Evolutionary conservation across 257 asterid genomes (phyloP).

Genomic region (Ilex aquifolium): DNA sequence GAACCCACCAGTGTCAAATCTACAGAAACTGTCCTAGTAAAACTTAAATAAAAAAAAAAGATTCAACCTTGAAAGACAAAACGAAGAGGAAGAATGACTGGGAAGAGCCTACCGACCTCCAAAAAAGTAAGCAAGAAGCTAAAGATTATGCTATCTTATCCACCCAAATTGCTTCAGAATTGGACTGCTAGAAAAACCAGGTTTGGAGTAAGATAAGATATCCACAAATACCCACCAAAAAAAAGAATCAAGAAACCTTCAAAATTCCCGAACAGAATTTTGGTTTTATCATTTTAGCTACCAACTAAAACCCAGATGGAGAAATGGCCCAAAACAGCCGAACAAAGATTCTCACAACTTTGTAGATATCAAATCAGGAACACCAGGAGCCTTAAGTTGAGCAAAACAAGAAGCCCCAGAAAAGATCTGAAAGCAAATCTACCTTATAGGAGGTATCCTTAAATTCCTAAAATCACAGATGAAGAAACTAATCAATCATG

Average conservation of each 20-base stretch:
- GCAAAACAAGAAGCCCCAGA: constrained; percentile 8
- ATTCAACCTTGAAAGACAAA: constrained; percentile 19
- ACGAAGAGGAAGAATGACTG: constrained; percentile 2
- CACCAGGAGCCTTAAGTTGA: constrained; percentile 2
- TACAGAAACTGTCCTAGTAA: constrained; percentile 8
- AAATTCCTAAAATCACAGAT: constrained; percentile 14
- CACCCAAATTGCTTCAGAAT: constrained; percentile 31
- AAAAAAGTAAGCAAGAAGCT: constrained; percentile 14
- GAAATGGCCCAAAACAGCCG: constrained; percentile 37
- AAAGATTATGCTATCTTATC: constrained; percentile 41
- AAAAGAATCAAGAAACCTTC: constrained; percentile 23
- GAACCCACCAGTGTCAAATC: constrained; percentile 19
- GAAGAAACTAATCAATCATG: constrained; percentile 21
- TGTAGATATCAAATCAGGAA: constrained; percentile 27
- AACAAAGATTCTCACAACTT: constrained; percentile 35
- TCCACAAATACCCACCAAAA: constrained; percentile 16
- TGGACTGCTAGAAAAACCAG: constrained; percentile 30
- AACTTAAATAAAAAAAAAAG: constrained; percentile 2
- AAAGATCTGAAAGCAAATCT: constrained; percentile 23
- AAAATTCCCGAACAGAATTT: constrained; percentile 17
- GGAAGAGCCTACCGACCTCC: constrained; percentile 11
- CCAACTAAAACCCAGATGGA: constrained; percentile 38
- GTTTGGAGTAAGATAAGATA: constrained; percentile 22
- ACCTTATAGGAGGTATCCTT: constrained; percentile 15
- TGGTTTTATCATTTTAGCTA: constrained; percentile 34